A percentile compares a stretch with the other conserved stretches of the same genome.
Evolutionary conservation across 345 rosid genomes (phyloP).

Genomic region (Eutrema japonicum): DNA sequence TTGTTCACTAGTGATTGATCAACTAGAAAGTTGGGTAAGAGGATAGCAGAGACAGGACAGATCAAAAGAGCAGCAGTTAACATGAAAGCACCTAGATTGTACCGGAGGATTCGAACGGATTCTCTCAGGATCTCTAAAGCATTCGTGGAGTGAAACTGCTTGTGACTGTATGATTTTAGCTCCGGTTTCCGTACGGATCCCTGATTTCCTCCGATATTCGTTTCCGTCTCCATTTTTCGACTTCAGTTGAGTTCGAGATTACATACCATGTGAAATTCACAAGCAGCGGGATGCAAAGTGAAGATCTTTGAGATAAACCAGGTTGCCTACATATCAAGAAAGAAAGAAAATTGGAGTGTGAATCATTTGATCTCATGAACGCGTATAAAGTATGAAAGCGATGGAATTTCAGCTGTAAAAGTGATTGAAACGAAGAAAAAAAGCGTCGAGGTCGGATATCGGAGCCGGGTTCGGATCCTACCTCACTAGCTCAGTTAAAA

Average conservation of each 20-base stretch:
- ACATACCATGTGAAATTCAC: constrained; percentile 22
- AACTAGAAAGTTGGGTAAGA: constrained; percentile 66
- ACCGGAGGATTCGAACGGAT: constrained; percentile 78
- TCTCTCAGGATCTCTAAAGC: constrained; percentile 89
- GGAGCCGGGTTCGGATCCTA: constrained; percentile 31
- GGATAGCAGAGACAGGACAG: constrained; percentile 76
- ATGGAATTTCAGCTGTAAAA: constrained; percentile 1
- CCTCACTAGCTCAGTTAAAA: not conserved
- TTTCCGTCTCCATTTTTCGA: constrained; percentile 51
- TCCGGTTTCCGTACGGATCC: constrained; percentile 41
- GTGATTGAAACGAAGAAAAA: constrained; percentile 16
- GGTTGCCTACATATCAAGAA: constrained; percentile 21
- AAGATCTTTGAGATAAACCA: constrained; percentile 28
- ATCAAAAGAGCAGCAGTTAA: constrained; percentile 62
- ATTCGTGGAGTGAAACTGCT: constrained; percentile 61
- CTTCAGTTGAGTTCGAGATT: constrained; percentile 16
- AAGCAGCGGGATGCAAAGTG: constrained; percentile 18
- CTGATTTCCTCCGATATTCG: constrained; percentile 29
- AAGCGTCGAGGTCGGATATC: not conserved
- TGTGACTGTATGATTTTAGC: constrained; percentile 47
- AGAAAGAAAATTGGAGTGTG: not conserved
- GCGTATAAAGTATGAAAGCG: not conserved
- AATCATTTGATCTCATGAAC: too few relatives aligned
- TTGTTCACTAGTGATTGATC: constrained; percentile 65
- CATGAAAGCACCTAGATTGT: constrained; percentile 68